A percentile compares a stretch with the other conserved stretches of the same genome.
Conservation (phyloP, 2,329 filamentous ascomycete genomes). For the Cercospora brassicicola region DNA sequence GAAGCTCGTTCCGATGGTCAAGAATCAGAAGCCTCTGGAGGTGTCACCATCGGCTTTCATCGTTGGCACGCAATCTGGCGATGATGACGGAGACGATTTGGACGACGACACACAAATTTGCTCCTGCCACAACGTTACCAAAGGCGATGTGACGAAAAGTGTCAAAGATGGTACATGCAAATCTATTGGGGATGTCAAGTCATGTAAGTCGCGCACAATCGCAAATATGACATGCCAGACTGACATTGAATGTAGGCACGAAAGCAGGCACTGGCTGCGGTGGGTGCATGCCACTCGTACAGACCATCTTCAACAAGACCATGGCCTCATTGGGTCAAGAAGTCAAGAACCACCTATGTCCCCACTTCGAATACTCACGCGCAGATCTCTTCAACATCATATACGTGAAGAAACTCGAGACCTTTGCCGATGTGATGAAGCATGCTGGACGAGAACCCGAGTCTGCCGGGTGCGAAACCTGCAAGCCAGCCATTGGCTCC, state of each 20-base stretch:
- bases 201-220: slow-evolving; percentile 51
- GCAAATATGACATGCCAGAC: not conserved
- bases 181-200: slow-evolving; percentile 77
- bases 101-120: slow-evolving; percentile 86
- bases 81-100: slow-evolving; percentile 76
- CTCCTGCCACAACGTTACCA: slow-evolving; percentile 89
- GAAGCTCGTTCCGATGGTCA: slow-evolving; percentile 84
- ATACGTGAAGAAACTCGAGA: slow-evolving; percentile 74
- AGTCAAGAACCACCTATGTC: slow-evolving; percentile 81
- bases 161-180: slow-evolving; percentile 80
- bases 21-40: slow-evolving; percentile 76
- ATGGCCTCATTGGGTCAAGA: slow-evolving; percentile 84
- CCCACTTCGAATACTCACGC: slow-evolving; percentile 79
- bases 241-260: slow-evolving; percentile 49
- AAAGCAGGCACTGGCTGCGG: slow-evolving; percentile 90
- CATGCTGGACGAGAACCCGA: slow-evolving; percentile 69
- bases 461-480: slow-evolving; percentile 80
- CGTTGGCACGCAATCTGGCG: slow-evolving; percentile 71
- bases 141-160: slow-evolving; percentile 70
- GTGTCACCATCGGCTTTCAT: slow-evolving; percentile 80
- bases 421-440: slow-evolving; percentile 74
- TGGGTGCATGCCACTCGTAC: slow-evolving; percentile 84
- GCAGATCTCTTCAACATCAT: slow-evolving; percentile 89
- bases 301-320: slow-evolving; percentile 84
- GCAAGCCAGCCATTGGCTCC: slow-evolving; percentile 78